Conservation (phyloP, 2,329 filamentous ascomycete species). For the Pseudogymnoascus sp. region DNA sequence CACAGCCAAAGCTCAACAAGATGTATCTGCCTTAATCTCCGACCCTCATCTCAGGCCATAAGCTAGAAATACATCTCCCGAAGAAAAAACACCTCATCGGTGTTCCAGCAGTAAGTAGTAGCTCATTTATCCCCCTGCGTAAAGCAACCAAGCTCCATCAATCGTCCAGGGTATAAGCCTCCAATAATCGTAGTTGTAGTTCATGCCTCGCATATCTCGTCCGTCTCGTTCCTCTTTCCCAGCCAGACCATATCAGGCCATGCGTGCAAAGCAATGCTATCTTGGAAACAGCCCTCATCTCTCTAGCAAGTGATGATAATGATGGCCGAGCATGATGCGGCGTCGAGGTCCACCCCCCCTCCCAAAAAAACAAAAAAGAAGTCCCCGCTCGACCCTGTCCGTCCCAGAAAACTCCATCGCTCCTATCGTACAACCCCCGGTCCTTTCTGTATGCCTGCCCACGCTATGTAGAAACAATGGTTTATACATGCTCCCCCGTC, state of each 20-base stretch:
- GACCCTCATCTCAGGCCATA: neutral
- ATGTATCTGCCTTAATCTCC: neutral
- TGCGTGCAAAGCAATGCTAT: neutral
- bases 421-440: neutral
- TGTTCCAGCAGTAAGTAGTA: neutral
- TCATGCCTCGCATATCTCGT: constrained; percentile 1
- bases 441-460: neutral
- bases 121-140: neutral
- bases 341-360: neutral
- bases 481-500: neutral
- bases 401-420: neutral
- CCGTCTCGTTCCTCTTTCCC: neutral
- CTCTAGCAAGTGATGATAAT: neutral
- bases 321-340: neutral
- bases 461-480: constrained; percentile 4
- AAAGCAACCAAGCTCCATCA: neutral
- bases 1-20: neutral
- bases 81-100: neutral
- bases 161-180: constrained; percentile 2
- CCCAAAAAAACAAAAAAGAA: neutral
- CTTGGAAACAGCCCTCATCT: neutral
- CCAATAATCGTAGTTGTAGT: constrained; percentile 5
- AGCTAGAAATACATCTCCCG: neutral
- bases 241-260: neutral
- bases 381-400: neutral